Evolutionary conservation across 257 asterid species (phyloP), one percentile per base, ranked within the genome.

Genomic region (Henckelia pumila): DNA sequence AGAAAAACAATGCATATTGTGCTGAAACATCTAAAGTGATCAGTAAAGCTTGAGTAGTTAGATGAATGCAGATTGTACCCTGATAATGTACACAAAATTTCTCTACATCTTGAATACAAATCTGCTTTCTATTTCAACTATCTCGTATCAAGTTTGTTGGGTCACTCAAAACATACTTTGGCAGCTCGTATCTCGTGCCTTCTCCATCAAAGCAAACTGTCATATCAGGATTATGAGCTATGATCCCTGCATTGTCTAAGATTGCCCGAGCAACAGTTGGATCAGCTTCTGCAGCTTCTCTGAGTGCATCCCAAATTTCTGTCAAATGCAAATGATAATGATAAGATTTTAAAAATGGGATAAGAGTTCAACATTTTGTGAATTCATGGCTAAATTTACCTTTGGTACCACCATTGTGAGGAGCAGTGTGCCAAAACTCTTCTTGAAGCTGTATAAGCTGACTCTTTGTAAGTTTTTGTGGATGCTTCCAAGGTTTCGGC

Each of bases 391-490:
- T 53, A 9, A 16, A 20, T 17, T 24, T 83, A 87, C 97, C 95
- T 79, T 84, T 86, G 33, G 72, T 77, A 25, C 97, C 97, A 64
- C 97, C 97, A 74, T 89, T 79, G 77, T 87, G 95, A 63, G 97
- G 94, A 70, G 95, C 94, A 73, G 97, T 87, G 76, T 89, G 95
- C 97, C 95, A 89, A 59, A 89, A 87, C 85, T 89, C 95, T 47
- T 89, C 97, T 28, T 88, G 74, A 33, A 87, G 80, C 70, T 87
- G 97, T 71, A 85, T 71, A 32, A 89, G 86, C 82, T 89, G 97
- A 77, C 91, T 84, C 76, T 67, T 82, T 20, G 97, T 89, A 61
- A 89, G 76, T 23, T 89, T 91, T 76, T 89, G 94, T 35, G 95
- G 95, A 77, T 89, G 97, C 69, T 86, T 87, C 94, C 97, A 87